These are phyloP conservation scores for Suhomyces tanzawaensis DNA, from an alignment of 805 yeast species.

Conservation along the genomic window DNA sequence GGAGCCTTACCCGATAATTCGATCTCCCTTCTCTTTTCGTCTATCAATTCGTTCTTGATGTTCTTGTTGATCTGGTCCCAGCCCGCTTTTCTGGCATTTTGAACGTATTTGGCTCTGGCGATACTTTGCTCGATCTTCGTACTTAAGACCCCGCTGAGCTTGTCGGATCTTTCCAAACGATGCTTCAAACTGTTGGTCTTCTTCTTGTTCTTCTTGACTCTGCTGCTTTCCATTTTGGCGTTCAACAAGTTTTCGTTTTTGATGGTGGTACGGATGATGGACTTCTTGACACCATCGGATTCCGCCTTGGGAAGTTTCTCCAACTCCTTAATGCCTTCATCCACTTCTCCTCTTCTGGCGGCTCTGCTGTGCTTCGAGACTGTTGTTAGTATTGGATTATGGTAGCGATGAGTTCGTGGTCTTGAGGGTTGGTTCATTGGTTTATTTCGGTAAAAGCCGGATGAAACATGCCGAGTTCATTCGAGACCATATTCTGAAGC, in stretches of 20 bases:
- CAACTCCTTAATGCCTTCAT: slow-evolving; percentile 48
- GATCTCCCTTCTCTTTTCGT: slow-evolving; percentile 3
- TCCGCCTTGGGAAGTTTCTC: slow-evolving; percentile 56
- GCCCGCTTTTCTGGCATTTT: slow-evolving; percentile 60
- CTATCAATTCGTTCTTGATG: slow-evolving; percentile 15
- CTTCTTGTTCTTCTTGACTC: slow-evolving; percentile 33
- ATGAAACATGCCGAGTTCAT: no score
- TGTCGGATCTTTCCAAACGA: slow-evolving; percentile 48
- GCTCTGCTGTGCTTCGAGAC: slow-evolving; percentile 73
- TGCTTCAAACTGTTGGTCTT: slow-evolving; percentile 28
- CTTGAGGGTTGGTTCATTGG: no score
- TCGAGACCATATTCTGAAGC: no score
- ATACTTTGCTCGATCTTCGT: slow-evolving; percentile 65
- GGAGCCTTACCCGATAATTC: background rate
- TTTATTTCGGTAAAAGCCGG: no score
- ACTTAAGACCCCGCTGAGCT: slow-evolving; percentile 53
- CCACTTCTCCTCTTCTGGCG: slow-evolving; percentile 63
- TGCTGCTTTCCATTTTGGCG: slow-evolving; percentile 49
- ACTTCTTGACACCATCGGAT: slow-evolving; percentile 56
- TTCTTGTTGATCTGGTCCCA: slow-evolving; percentile 68
- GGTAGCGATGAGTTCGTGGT: slow-evolving; percentile 1
- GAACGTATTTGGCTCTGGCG: slow-evolving; percentile 60
- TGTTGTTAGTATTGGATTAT: slow-evolving; percentile 22
- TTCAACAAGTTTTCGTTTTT: slow-evolving; percentile 63
- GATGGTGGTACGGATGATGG: slow-evolving; percentile 63